Base-by-base conservation (phyloP, 257 asterid species). In the Solanum rostratum region DNA sequence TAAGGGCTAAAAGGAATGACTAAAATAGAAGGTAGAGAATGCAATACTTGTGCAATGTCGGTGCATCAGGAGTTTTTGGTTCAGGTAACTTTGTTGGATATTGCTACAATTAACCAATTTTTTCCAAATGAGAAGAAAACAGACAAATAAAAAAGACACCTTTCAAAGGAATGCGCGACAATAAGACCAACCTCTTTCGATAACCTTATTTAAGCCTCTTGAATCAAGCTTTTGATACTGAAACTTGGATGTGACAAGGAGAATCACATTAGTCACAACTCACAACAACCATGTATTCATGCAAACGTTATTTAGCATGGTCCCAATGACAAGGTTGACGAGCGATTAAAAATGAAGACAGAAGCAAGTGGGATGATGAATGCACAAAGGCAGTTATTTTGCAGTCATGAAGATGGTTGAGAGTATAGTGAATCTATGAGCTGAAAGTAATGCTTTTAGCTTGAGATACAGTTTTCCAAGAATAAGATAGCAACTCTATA, bases 11-110 rank as follows among this genome's bases (percentile, higher is more conserved):
- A 49, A 24, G 57, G 82, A 78, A 27, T 50, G 63, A 33, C 39
- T 33, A 33, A 33, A 33, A 49, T 50, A 49, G 82, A 78, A 16
- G 63, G 22, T 50, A 70, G 57, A 84, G 79, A 81, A 78, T 22
- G 53, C 39, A 84, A 20, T 93, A 94, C 99, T 88, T 92, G 70
- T 83, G 88, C 84, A 84, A 80, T 86, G 89, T 87, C 88, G 55
- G 80, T 74, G 54, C 87, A 88, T 89, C 91, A 84, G 87, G 87
- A 86, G 66, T 85, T 85, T 80, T 85, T 62, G 84, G 85, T 84
- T 84, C 88, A 20, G 68, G 91, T 33, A 82, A 33, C 55, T 84
- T 86, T 85, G 80, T 85, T 83, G 88, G 73, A 86, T 87, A 80
- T 86, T 86, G 79, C 85, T 87, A 78, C 86, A 87, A 76, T 76